Evolutionary conservation across 352 stramenopile genomes (phyloP).

Genomic region (Globisporangium rhizosaccharum): DNA sequence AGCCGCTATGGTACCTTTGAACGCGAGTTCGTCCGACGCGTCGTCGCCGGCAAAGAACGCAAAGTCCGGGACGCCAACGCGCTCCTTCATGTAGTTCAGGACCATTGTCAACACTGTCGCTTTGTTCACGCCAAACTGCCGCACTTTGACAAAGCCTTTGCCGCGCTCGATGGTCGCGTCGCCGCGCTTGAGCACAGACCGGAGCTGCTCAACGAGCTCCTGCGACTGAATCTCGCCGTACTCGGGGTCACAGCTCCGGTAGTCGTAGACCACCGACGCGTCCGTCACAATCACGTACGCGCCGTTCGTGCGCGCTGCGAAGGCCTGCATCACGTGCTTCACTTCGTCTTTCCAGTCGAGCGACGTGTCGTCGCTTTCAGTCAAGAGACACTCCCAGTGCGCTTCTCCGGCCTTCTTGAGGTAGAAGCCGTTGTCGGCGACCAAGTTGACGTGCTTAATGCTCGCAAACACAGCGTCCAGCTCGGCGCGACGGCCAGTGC

Average conservation of each 20-base stretch:
- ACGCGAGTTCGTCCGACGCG: conserved; percentile 93
- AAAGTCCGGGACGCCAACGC: conserved; percentile 88
- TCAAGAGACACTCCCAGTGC: conserved; percentile 61
- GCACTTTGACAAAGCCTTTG: conserved; percentile 73
- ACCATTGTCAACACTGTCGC: conserved; percentile 47
- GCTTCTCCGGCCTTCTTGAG: conserved; percentile 30
- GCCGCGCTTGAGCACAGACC: conserved; percentile 89
- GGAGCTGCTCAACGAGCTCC: conserved; percentile 89
- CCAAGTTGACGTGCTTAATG: conserved; percentile 47
- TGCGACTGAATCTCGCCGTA: conserved; percentile 97
- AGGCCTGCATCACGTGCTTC: conserved; percentile 95
- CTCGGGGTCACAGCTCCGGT: conserved; percentile 96
- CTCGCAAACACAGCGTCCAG: conserved; percentile 52
- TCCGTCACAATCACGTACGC: conserved; percentile 97
- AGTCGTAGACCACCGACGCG: conserved; percentile 97
- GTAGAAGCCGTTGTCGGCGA: conserved; percentile 70
- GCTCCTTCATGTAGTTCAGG: conserved; percentile 47
- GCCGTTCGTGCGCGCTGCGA: conserved; percentile 95
- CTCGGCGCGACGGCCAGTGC: conserved; percentile 47
- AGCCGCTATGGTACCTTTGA: conserved; percentile 31
- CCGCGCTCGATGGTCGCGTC: conserved; percentile 45
- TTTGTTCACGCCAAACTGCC: conserved; percentile 72
- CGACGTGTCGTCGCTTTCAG: conserved; percentile 31
- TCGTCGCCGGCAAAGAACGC: conserved; percentile 96
- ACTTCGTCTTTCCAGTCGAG: conserved; percentile 94